These are phyloP conservation scores for Coccinonectria pachysandricola DNA, from an alignment of 2,329 filamentous ascomycete genomes.

Conservation along the genomic window DNA sequence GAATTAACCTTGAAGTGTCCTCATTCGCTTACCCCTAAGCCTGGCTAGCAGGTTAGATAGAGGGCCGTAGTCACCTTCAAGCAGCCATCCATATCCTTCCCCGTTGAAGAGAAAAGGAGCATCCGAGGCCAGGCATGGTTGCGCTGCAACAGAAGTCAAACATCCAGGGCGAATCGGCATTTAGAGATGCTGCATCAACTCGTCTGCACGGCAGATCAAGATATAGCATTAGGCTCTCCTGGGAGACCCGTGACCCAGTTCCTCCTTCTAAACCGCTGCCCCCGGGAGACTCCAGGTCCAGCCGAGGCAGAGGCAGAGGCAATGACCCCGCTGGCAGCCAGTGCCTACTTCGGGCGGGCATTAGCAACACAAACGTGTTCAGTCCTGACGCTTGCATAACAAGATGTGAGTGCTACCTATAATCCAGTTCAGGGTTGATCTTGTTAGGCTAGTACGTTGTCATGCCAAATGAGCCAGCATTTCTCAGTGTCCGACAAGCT, in stretches of 20 bases:
- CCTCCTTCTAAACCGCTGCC: too few species aligned
- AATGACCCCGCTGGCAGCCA: conserved; percentile 33
- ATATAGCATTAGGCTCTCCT: conserved; percentile 20
- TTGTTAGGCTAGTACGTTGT: conserved; percentile 11
- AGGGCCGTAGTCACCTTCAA: conserved; percentile 10
- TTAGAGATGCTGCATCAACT: conserved; percentile 14
- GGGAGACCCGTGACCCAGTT: conserved; percentile 18
- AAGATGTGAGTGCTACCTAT: conserved; percentile 10
- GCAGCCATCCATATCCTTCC: conserved; percentile 8
- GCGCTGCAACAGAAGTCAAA: conserved; percentile 3
- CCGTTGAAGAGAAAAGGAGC: conserved; percentile 2
- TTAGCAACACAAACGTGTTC: conserved; percentile 25
- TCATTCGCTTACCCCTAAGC: conserved; percentile 9
- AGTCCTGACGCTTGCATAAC: conserved; percentile 20
- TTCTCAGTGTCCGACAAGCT: conserved; percentile 17
- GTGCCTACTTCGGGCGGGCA: conserved; percentile 28
- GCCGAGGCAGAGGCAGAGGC: conserved; percentile 9
- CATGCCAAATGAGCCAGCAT: conserved; percentile 20
- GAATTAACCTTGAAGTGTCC: conserved; percentile 11
- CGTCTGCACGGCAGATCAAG: conserved; percentile 24
- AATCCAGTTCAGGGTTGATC: conserved; percentile 21
- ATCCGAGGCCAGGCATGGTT: conserved; percentile 2
- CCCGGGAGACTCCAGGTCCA: conserved; percentile 3
- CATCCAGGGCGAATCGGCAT: conserved; percentile 11
- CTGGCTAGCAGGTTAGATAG: conserved; percentile 17